Evolutionary conservation across 768 basidiomycete species (phyloP).

Genomic region (Suillus cothurnatus): DNA sequence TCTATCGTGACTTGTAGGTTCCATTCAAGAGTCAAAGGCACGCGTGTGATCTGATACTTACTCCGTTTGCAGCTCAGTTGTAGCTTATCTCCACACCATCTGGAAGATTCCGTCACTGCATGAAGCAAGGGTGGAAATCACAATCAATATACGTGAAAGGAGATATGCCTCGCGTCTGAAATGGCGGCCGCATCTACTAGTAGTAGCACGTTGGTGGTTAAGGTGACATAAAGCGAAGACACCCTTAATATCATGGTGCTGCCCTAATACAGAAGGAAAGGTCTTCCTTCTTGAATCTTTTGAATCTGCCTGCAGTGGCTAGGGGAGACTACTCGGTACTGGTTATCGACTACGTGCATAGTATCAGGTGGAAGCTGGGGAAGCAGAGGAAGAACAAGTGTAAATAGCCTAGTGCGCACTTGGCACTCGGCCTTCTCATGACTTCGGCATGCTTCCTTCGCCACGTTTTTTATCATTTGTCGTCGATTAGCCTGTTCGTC

Average conservation of each 20-base stretch:
- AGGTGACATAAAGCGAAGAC: conserved; percentile 1
- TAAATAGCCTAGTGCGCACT: neutral
- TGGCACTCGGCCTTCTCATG: neutral
- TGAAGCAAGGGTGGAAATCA: neutral
- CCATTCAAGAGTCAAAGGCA: too few relatives aligned
- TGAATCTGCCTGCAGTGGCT: neutral
- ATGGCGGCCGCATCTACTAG: neutral
- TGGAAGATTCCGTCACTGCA: neutral
- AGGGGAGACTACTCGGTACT: neutral
- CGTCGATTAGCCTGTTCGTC: neutral
- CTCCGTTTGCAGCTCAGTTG: too few relatives aligned
- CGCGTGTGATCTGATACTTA: too few relatives aligned
- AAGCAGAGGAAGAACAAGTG: neutral
- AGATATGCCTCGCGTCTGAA: neutral
- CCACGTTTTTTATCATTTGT: neutral
- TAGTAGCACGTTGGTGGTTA: neutral
- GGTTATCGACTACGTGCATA: neutral
- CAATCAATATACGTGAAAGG: neutral
- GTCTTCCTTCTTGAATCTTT: neutral
- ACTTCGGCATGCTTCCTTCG: neutral
- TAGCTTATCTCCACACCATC: too few relatives aligned
- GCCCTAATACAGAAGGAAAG: neutral
- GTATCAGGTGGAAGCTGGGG: neutral
- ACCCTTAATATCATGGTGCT: neutral
- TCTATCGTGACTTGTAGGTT: too few relatives aligned